Percentiles rank a stretch among this genome's conserved stretches.
Evolutionary conservation across 129 eudicot genomes (phyloP).

Genomic region (Lactuca saligna): DNA sequence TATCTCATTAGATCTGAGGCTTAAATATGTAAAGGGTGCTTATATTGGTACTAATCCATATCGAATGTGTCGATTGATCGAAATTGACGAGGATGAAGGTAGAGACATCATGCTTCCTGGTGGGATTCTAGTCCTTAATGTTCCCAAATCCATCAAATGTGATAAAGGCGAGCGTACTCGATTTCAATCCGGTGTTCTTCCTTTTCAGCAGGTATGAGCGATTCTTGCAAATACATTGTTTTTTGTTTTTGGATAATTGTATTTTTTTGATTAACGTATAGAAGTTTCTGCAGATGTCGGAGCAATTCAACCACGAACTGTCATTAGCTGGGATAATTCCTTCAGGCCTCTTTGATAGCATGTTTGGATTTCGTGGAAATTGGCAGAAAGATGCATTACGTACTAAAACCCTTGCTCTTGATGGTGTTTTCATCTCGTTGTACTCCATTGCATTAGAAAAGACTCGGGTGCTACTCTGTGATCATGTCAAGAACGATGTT

Average conservation of each 20-base stretch:
- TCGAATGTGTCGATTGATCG: conserved; percentile 45
- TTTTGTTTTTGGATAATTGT: no score
- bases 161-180: conserved; percentile 93
- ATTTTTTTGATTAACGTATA: no score
- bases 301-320: conserved; percentile 90
- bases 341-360: conserved; percentile 82
- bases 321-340: conserved; percentile 90
- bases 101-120: conserved; percentile 85
- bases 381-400: conserved; percentile 96
- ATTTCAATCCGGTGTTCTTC: conserved; percentile 82
- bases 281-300: conserved; percentile 70
- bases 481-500: conserved; percentile 87
- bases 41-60: conserved; percentile 21
- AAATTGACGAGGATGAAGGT: conserved; percentile 73
- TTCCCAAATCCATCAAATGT: conserved; percentile 70
- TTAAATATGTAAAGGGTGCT: conserved; percentile 72
- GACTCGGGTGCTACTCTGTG: conserved; percentile 78
- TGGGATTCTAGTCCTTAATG: conserved; percentile 57
- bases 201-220: conserved; percentile 78
- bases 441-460: conserved; percentile 84
- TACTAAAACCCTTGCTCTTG: conserved; percentile 91
- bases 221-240: no score
- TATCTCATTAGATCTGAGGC: conserved; percentile 72
- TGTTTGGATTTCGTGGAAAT: conserved; percentile 86
- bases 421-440: conserved; percentile 87